A percentile compares a stretch with the other conserved stretches of the same genome.
Conservation (phyloP, 2,329 filamentous ascomycete genomes). For the Neurospora sp. region DNA sequence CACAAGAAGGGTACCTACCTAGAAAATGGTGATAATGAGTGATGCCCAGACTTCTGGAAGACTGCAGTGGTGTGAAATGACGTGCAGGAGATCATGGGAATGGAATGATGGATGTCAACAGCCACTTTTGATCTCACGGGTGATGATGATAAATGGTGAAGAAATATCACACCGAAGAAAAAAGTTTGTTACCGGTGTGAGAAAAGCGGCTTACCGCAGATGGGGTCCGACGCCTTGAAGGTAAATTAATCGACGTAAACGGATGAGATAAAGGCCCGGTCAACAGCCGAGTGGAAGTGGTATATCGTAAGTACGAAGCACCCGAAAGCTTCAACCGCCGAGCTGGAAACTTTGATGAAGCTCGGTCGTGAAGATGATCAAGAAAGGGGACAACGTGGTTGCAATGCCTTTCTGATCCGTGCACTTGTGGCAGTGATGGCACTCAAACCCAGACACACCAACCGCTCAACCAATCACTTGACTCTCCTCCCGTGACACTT, state of each 20-base stretch:
- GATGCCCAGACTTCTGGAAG: not conserved
- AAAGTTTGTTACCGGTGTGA: not conserved
- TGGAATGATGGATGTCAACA: not conserved
- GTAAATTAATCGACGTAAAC: not conserved
- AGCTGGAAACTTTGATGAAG: not conserved
- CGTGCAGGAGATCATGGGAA: not conserved
- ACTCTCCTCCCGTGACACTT: not conserved
- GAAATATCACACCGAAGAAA: not conserved
- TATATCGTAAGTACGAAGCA: not conserved
- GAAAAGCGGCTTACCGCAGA: not conserved
- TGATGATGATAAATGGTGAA: not conserved
- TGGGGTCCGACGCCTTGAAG: not conserved
- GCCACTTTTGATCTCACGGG: not conserved
- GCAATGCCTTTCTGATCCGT: not conserved
- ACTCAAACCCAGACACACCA: not conserved
- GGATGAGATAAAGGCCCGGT: not conserved
- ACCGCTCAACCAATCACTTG: not conserved
- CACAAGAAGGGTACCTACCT: too few species aligned
- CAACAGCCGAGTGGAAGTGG: too few species aligned
- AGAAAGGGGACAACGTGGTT: not conserved
- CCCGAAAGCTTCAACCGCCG: not conserved
- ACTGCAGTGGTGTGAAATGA: not conserved
- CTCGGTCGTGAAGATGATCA: not conserved
- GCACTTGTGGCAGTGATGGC: not conserved
- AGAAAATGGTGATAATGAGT: too few species aligned